These are phyloP conservation scores for Trametes punicea DNA, from an alignment of 768 basidiomycete genomes.

Conservation along the genomic window DNA sequence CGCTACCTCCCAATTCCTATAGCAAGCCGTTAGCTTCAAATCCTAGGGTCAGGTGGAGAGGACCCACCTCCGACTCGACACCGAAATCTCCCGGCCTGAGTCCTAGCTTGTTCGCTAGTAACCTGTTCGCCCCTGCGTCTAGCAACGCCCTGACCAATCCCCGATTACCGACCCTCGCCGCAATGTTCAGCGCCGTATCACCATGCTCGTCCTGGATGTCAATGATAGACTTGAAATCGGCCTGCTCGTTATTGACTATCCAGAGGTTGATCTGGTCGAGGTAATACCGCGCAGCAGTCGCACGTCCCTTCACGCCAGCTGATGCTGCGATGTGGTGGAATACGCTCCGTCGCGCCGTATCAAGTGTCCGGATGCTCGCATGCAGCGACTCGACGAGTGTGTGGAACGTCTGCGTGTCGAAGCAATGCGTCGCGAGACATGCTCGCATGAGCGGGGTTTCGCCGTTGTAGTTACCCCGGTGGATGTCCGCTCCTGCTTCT, in stretches of 20 bases:
- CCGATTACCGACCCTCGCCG: slow-evolving; percentile 89
- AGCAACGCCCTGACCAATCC: slow-evolving; percentile 81
- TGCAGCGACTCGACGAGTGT: slow-evolving; percentile 61
- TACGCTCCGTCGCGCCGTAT: slow-evolving; percentile 80
- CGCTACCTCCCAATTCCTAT: slow-evolving; percentile 68
- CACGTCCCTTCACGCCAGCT: slow-evolving; percentile 89
- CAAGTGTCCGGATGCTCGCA: slow-evolving; percentile 80
- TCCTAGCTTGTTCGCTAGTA: slow-evolving; percentile 88
- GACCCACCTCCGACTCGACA: slow-evolving; percentile 79
- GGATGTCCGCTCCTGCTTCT: slow-evolving; percentile 75
- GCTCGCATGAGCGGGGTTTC: slow-evolving; percentile 95
- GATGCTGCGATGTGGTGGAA: slow-evolving; percentile 89
- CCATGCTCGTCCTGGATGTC: slow-evolving; percentile 94
- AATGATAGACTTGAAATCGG: slow-evolving; percentile 75
- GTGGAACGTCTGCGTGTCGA: slow-evolving; percentile 73
- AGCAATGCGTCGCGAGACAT: slow-evolving; percentile 83
- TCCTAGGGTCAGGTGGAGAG: background rate
- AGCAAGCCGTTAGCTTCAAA: background rate
- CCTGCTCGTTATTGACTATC: slow-evolving; percentile 75
- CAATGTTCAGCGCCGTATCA: slow-evolving; percentile 94
- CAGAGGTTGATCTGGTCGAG: slow-evolving; percentile 85
- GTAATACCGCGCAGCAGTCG: slow-evolving; percentile 82
- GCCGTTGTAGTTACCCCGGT: slow-evolving; percentile 89
- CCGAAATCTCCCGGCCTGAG: slow-evolving; percentile 94
- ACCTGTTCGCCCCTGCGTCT: slow-evolving; percentile 90